A percentile compares a stretch with the other conserved stretches of the same genome.
Evolutionary conservation across 176 grass and related monocot genomes (phyloP).

Genomic region (Carex parvula): DNA sequence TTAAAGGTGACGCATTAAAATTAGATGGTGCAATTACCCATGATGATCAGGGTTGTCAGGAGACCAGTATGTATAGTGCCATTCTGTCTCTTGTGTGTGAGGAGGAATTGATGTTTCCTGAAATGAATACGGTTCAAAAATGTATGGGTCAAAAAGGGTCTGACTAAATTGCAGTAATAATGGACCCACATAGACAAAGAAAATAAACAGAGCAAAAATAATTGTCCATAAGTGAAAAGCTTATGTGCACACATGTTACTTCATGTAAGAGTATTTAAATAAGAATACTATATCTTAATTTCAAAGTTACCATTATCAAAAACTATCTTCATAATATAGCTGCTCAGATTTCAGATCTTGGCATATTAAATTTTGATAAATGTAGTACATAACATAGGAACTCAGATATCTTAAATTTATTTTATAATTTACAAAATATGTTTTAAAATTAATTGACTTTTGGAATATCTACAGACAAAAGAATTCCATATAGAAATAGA

Average conservation of each 20-base stretch:
- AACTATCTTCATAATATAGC: background rate
- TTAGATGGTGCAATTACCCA: slow-evolving; percentile 65
- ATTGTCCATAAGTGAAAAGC: background rate
- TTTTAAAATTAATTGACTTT: background rate
- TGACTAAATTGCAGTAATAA: slow-evolving; percentile 21
- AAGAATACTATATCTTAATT: background rate
- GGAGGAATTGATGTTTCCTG: slow-evolving; percentile 80
- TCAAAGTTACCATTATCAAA: background rate
- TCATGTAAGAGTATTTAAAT: background rate
- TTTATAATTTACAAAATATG: background rate
- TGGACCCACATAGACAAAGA: background rate
- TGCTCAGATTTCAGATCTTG: background rate
- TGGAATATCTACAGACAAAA: background rate
- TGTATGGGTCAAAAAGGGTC: slow-evolving; percentile 36
- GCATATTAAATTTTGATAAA: background rate
- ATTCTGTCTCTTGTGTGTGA: slow-evolving; percentile 97
- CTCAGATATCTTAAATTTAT: background rate
- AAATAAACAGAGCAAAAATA: background rate
- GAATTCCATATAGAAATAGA: background rate
- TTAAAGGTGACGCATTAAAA: slow-evolving; percentile 22
- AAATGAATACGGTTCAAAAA: slow-evolving; percentile 30
- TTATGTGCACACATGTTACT: background rate
- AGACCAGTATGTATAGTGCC: slow-evolving; percentile 88
- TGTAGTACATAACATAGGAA: background rate
- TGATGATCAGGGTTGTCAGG: slow-evolving; percentile 95